phyloP scores from a whole-genome alignment of 148 eudicot genomes.

The Rhododendron simsii region DNA sequence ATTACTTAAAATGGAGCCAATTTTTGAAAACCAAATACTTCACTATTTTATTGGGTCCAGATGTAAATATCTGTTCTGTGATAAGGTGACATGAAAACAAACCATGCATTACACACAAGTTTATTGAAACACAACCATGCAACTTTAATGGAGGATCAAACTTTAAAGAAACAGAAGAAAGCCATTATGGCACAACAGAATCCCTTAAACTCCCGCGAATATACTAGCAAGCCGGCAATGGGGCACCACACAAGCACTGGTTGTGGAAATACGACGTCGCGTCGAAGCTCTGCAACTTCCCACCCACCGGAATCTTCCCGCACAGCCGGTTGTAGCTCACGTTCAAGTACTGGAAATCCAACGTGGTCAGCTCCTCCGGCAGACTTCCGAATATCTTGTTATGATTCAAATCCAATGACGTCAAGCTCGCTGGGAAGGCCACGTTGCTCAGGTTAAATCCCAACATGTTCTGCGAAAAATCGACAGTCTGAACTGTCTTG shows the following conservation, averaged over 20 bases:
- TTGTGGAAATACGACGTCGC: not conserved
- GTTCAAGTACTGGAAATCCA: not conserved
- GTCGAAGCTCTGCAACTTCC: not conserved
- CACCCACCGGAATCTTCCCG: not conserved
- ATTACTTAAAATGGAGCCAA: no score
- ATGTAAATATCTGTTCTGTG: no score
- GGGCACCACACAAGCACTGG: not conserved
- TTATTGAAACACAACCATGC: no score
- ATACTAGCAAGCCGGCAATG: not conserved
- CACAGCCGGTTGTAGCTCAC: not conserved
- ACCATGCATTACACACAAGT: no score
- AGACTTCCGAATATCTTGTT: not conserved
- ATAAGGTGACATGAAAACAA: no score
- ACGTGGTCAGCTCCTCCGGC: not conserved
- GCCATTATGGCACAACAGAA: not conserved
- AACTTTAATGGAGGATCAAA: no score
- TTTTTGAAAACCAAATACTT: no score
- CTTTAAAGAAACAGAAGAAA: not conserved
- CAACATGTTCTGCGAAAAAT: not conserved
- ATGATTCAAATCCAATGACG: not conserved
- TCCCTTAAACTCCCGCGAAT: not conserved
- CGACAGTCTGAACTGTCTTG: not conserved
- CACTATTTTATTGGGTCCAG: no score
- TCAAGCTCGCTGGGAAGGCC: not conserved
- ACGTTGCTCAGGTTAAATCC: not conserved